A percentile compares a stretch with the other conserved stretches of the same genome.
These are phyloP conservation scores for Haemoproteus tartakovskyi DNA, from an alignment of 169 alveolate genomes.

Conservation along the genomic window DNA sequence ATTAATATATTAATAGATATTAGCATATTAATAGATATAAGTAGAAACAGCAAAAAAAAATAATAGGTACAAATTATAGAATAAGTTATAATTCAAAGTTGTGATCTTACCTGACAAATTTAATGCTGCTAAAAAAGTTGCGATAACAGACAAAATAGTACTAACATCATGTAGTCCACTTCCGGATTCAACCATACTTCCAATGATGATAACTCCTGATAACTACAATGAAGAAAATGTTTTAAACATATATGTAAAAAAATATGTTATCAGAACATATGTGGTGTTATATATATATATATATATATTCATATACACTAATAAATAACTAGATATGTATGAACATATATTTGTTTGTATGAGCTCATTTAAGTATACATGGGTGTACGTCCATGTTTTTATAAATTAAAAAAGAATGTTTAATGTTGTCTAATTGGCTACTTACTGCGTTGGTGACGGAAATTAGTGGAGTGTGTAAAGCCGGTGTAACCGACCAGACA, in stretches of 20 bases:
- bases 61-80: too few relatives aligned
- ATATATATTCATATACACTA: too few relatives aligned
- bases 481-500: conserved; percentile 90
- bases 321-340: neutral
- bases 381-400: too few relatives aligned
- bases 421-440: too few relatives aligned
- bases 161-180: conserved; percentile 30
- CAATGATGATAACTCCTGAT: conserved; percentile 85
- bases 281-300: too few relatives aligned
- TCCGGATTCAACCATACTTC: conserved; percentile 81
- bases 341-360: neutral
- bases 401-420: too few relatives aligned
- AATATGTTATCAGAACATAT: too few relatives aligned
- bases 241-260: too few relatives aligned
- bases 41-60: too few relatives aligned
- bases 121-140: conserved; percentile 63
- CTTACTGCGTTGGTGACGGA: conserved; percentile 90
- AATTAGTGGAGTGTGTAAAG: conserved; percentile 90
- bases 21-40: too few relatives aligned
- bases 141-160: conserved; percentile 37
- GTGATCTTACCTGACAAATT: conserved; percentile 66
- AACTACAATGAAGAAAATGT: conserved; percentile 9
- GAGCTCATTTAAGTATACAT: neutral
- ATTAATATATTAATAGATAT: too few relatives aligned
- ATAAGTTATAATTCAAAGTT: too few relatives aligned